Base-by-base conservation (phyloP, 2,329 filamentous ascomycete genomes). In the Hypoxylon sp. region DNA sequence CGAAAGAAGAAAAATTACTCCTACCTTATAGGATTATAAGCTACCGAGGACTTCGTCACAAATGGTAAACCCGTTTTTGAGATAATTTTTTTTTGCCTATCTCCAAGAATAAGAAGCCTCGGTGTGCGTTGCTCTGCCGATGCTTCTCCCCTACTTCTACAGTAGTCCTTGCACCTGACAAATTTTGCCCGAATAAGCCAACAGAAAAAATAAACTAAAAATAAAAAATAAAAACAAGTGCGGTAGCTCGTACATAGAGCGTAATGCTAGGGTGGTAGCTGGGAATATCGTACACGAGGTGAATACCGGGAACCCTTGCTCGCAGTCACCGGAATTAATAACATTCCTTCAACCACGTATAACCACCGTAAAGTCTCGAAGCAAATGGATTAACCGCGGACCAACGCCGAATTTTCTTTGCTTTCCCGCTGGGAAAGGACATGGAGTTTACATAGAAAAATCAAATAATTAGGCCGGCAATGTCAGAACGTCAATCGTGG, bases 341-440 rank as follows among this genome's bases (percentile, higher is more conserved):
- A 33, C 46, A 52, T 58, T 47, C 67, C 60, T 54, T 55, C 33
- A 24, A 51, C 58, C 58, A 37, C 56, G 35, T 57, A 47, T 48
- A 44, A 47, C 22, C 14, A 19, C 52, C 42, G 42, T 35, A 39
- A n/a, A 63, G 24, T 35, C 57, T 60, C 31, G 19, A 63, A 65
- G 50, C 37, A 51, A 55, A 68, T 60, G 29, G 42, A 53, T 59
- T 39, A 63, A 62, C 65, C 68, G 46, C 60, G n/a, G 46, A 68
- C 54, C 62, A 70, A 70, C 68, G 68, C 68, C 68, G 31, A 47
- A 55, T 70, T 65, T 70, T 61, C 62, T 59, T 61, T 63, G 57
- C 65, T 61, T 47, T 58, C 61, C 57, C 57, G 42, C 44, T 31
- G 58, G 26, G 46, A 63, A 56, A 22, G 39, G 54, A 65, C 44